A percentile compares a stretch with the other conserved stretches of the same genome.
Evolutionary conservation across 768 basidiomycete species (phyloP).

Genomic region (Boletus rubropictus): DNA sequence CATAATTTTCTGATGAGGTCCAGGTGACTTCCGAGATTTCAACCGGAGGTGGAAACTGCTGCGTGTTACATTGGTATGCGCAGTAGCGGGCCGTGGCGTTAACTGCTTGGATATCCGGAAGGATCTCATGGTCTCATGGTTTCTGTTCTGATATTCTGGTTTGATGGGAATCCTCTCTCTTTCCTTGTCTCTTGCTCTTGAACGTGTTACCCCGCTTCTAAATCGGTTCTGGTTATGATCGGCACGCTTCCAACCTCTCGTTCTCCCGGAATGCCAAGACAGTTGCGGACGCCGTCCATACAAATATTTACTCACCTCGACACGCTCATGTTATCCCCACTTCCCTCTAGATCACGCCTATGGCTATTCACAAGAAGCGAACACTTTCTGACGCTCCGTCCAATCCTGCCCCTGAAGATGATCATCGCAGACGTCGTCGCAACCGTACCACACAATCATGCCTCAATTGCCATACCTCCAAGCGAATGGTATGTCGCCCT

Average conservation of each 20-base stretch:
- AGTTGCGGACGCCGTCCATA: slow-evolving; percentile 13
- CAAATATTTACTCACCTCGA: slow-evolving; percentile 23
- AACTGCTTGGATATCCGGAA: not conserved
- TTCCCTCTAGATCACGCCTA: slow-evolving; percentile 8
- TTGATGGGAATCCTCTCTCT: slow-evolving; percentile 13
- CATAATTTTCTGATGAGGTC: too few relatives aligned
- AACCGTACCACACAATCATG: slow-evolving; percentile 73
- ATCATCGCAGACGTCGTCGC: slow-evolving; percentile 57
- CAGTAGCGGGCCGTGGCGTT: too few relatives aligned
- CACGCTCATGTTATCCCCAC: not conserved
- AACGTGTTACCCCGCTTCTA: slow-evolving; percentile 6
- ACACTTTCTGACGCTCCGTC: slow-evolving; percentile 22
- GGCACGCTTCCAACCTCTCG: not conserved
- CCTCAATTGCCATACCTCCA: slow-evolving; percentile 67
- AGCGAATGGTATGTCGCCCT: slow-evolving; percentile 52
- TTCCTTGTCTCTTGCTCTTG: slow-evolving; percentile 10
- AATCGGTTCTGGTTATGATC: slow-evolving; percentile 10
- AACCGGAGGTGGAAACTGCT: too few relatives aligned
- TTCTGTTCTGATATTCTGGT: slow-evolving; percentile 16
- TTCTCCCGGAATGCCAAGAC: slow-evolving; percentile 20
- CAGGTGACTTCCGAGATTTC: too few relatives aligned
- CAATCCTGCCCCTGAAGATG: slow-evolving; percentile 37
- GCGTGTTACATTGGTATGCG: too few relatives aligned
- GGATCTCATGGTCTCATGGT: slow-evolving; percentile 24
- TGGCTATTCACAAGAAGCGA: slow-evolving; percentile 33